These are phyloP conservation scores for Coemansia sp. DNA, from an alignment of 192 early-diverging fungal genomes.

Conservation along the genomic window DNA sequence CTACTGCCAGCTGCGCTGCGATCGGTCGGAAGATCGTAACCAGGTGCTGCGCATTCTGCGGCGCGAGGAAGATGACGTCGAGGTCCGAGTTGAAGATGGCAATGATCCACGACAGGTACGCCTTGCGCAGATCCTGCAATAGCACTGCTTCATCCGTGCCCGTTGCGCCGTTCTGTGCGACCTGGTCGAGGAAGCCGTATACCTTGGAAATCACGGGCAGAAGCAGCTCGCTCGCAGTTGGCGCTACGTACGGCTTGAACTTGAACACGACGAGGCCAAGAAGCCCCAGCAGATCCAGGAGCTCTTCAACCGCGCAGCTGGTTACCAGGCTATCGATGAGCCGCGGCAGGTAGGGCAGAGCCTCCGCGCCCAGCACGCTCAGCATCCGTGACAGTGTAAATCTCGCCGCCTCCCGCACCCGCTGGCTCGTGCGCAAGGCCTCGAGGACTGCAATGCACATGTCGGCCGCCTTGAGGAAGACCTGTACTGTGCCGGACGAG, in stretches of 20 bases:
- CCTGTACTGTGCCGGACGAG: conserved; percentile 40
- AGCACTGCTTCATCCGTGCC: conserved; percentile 85
- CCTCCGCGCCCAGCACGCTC: conserved; percentile 74
- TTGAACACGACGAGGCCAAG: conserved; percentile 81
- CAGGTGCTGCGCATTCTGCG: conserved; percentile 53
- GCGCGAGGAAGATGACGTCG: conserved; percentile 66
- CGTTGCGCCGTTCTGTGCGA: conserved; percentile 50
- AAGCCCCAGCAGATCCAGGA: conserved; percentile 81
- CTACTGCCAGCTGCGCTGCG: conserved; percentile 22
- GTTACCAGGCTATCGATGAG: conserved; percentile 72
- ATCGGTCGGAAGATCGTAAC: conserved; percentile 32
- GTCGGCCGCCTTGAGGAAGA: conserved; percentile 78
- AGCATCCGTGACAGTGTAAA: conserved; percentile 84
- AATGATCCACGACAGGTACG: conserved; percentile 74
- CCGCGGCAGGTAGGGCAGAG: conserved; percentile 72
- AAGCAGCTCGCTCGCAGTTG: conserved; percentile 56
- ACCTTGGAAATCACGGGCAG: conserved; percentile 76
- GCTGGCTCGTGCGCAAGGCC: conserved; percentile 53
- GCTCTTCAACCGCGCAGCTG: conserved; percentile 69
- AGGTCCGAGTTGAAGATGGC: conserved; percentile 76
- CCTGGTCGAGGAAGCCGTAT: conserved; percentile 77
- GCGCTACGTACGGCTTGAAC: conserved; percentile 64
- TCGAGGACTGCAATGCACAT: conserved; percentile 67
- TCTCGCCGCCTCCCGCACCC: conserved; percentile 64
- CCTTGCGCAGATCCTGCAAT: conserved; percentile 70